phyloP scores from a whole-genome alignment of 2,329 filamentous ascomycete genomes.

The Xylariaceae sp. region DNA sequence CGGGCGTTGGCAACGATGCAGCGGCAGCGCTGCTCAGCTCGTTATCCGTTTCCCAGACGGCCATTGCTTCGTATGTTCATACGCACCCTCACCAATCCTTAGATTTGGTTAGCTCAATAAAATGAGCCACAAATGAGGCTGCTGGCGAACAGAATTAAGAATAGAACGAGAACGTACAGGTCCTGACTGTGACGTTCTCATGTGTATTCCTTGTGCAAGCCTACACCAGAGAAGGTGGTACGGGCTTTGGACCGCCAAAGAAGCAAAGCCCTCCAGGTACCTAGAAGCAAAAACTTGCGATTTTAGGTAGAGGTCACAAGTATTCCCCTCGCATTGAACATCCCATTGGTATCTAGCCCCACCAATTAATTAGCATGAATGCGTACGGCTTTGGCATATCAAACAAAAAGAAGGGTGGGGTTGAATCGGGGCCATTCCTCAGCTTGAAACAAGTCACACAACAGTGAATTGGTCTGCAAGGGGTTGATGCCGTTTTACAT shows the following conservation, averaged over 20 bases:
- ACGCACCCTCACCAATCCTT: not conserved
- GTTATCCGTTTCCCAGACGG: slow-evolving; percentile 68
- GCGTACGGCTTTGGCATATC: slow-evolving; percentile 15
- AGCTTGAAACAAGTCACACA: slow-evolving; percentile 29
- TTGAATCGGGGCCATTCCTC: slow-evolving; percentile 29
- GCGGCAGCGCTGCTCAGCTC: slow-evolving; percentile 63
- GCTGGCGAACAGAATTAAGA: slow-evolving; percentile 26
- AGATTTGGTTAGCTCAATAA: slow-evolving; percentile 19
- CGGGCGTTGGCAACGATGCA: slow-evolving; percentile 71
- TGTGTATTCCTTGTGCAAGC: slow-evolving; percentile 1
- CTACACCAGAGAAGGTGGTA: not conserved
- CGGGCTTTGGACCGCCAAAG: slow-evolving; percentile 5
- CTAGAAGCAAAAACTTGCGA: slow-evolving; percentile 21
- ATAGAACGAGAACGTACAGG: slow-evolving; percentile 25
- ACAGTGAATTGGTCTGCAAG: slow-evolving; percentile 9
- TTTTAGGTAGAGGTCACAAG: slow-evolving; percentile 31
- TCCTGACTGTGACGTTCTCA: slow-evolving; percentile 13
- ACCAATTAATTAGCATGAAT: slow-evolving; percentile 36
- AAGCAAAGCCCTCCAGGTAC: not conserved
- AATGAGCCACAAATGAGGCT: slow-evolving; percentile 25
- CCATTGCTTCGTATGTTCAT: slow-evolving; percentile 49
- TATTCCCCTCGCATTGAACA: slow-evolving; percentile 29
- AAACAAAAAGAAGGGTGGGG: slow-evolving; percentile 27
- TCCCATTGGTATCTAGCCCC: slow-evolving; percentile 36
- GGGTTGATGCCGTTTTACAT: slow-evolving; percentile 6